Conservation (phyloP, 306 rosid genomes). For the Prinsepia uniflora region DNA sequence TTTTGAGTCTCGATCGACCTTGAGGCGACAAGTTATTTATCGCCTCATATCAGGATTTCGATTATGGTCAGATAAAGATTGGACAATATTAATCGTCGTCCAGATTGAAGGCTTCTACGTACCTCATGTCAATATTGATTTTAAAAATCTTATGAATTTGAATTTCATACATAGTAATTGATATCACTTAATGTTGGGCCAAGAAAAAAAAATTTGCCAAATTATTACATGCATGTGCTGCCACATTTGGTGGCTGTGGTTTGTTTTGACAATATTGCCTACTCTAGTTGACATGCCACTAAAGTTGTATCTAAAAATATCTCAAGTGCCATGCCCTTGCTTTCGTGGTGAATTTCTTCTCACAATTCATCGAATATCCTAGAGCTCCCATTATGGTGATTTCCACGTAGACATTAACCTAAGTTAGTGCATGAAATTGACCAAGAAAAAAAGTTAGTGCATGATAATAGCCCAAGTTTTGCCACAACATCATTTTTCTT, state of each 20-base stretch:
- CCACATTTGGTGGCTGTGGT: conserved; percentile 38
- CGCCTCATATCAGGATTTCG: too few species aligned
- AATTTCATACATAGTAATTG: too few species aligned
- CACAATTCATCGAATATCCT: conserved; percentile 24
- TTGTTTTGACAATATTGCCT: conserved; percentile 9
- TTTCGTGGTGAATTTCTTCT: conserved; percentile 10
- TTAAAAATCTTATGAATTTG: too few species aligned
- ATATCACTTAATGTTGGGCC: too few species aligned
- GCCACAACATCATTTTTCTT: conserved; percentile 27
- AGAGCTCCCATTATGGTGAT: conserved; percentile 36
- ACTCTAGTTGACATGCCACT: conserved; percentile 13
- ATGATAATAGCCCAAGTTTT: conserved; percentile 19
- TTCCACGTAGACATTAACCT: conserved; percentile 49
- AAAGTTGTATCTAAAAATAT: conserved; percentile 16
- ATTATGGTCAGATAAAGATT: too few species aligned
- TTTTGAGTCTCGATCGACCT: too few species aligned
- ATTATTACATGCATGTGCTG: background rate
- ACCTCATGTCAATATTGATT: too few species aligned
- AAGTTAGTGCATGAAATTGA: conserved; percentile 25
- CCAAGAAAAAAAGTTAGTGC: conserved; percentile 15
- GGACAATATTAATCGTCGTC: too few species aligned
- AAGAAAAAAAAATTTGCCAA: too few species aligned
- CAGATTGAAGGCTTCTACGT: too few species aligned
- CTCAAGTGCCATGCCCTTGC: conserved; percentile 4
- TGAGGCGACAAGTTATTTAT: too few species aligned